These are phyloP conservation scores for Mycena sp. DNA, from an alignment of 1,284 basidiomycete species.

Conservation along the genomic window DNA sequence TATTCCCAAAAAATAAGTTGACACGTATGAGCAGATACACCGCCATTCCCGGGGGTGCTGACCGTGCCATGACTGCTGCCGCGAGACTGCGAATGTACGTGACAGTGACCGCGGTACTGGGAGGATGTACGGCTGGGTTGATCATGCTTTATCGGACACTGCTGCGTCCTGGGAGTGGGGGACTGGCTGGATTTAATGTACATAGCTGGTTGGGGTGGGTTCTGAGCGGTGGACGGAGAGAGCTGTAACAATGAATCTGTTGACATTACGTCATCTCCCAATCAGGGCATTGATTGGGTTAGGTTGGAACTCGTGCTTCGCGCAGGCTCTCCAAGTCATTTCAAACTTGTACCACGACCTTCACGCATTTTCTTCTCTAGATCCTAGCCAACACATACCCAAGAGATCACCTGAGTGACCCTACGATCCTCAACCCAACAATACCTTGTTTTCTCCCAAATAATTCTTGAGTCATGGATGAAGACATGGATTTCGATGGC, in stretches of 20 bases:
- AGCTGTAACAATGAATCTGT: conserved; percentile 1
- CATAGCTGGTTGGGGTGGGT: conserved; percentile 65
- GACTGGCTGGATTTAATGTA: conserved; percentile 60
- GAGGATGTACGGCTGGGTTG: conserved; percentile 74
- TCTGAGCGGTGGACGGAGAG: conserved; percentile 18
- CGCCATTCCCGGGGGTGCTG: conserved; percentile 81
- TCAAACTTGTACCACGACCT: conserved; percentile 24
- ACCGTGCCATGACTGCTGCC: conserved; percentile 75
- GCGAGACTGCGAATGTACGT: conserved; percentile 75
- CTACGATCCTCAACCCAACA: conserved; percentile 13
- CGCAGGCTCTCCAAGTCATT: conserved; percentile 19
- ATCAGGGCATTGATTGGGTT: not conserved
- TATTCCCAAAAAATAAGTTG: conserved; percentile 12
- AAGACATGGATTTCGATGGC: conserved; percentile 76
- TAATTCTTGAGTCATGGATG: conserved; percentile 63
- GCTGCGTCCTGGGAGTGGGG: conserved; percentile 68
- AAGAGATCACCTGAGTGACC: conserved; percentile 17
- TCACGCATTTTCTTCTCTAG: conserved; percentile 22
- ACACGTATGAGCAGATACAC: conserved; percentile 55
- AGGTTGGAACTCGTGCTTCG: not conserved
- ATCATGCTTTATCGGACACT: conserved; percentile 72
- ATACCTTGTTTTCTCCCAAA: conserved; percentile 7
- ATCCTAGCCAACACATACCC: conserved; percentile 21
- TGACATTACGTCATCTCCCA: conserved; percentile 7
- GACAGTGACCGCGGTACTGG: conserved; percentile 72